Evolutionary conservation across 768 basidiomycete species (phyloP).

Genomic region (Tulasnella sp.): DNA sequence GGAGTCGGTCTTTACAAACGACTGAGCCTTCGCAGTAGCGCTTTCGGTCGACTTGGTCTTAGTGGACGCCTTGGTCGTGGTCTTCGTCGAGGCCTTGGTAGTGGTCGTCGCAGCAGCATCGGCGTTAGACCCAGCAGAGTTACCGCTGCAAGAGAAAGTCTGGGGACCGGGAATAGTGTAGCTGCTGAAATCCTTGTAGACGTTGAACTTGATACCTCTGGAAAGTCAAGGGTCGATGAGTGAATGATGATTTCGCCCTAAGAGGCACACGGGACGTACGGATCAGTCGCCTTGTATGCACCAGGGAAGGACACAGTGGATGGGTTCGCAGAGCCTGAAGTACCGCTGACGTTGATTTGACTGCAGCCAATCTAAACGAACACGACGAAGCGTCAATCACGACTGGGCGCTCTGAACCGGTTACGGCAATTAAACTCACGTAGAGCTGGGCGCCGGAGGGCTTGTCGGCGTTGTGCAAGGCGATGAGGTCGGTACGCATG

Average conservation of each 20-base stretch:
- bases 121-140: not conserved
- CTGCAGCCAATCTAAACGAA: constrained; percentile 19
- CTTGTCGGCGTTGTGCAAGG: not conserved
- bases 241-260: not conserved
- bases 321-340: constrained; percentile 22
- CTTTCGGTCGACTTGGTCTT: not conserved
- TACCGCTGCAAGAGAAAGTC: not conserved
- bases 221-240: not conserved
- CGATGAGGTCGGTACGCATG: constrained; percentile 33
- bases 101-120: not conserved
- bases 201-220: not conserved
- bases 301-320: constrained; percentile 15
- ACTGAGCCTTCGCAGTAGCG: not conserved
- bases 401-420: not conserved
- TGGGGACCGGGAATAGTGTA: not conserved
- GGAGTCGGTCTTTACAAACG: not conserved
- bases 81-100: not conserved
- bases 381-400: not conserved
- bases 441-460: constrained; percentile 40
- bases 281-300: constrained; percentile 5
- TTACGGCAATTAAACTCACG: constrained; percentile 23
- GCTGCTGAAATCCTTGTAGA: not conserved
- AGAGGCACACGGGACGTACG: too few species aligned
- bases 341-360: constrained; percentile 27
- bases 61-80: not conserved